Conservation (phyloP, 1,284 basidiomycete genomes). For the Apiotrichum mycotoxinovorans region DNA sequence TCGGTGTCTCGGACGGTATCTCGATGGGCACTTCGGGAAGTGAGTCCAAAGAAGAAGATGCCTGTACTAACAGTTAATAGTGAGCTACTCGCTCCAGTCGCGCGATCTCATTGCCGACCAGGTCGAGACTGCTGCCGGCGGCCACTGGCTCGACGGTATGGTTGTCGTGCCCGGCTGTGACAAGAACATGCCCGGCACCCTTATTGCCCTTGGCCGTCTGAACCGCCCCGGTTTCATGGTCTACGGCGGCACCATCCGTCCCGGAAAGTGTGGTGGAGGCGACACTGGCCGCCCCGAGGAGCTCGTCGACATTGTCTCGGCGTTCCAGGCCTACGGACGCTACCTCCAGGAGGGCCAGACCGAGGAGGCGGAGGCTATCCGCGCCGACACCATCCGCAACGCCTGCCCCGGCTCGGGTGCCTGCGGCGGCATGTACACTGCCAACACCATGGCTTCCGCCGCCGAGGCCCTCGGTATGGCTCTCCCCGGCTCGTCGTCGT, state of each 20-base stretch:
- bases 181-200: conserved; percentile 95
- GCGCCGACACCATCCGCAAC: conserved; percentile 80
- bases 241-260: conserved; percentile 89
- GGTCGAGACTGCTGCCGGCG: conserved; percentile 93
- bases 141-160: conserved; percentile 98
- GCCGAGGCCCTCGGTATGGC: conserved; percentile 91
- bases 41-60: conserved; percentile 18
- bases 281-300: conserved; percentile 44
- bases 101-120: conserved; percentile 95
- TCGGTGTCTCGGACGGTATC: conserved; percentile 96
- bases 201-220: conserved; percentile 87
- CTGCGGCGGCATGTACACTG: conserved; percentile 91
- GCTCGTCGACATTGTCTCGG: conserved; percentile 85
- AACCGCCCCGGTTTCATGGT: conserved; percentile 96
- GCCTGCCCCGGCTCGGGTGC: conserved; percentile 93
- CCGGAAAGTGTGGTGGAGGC: conserved; percentile 73
- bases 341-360: conserved; percentile 86
- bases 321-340: conserved; percentile 92
- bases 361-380: conserved; percentile 69
- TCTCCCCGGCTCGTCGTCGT: conserved; percentile 92
- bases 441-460: conserved; percentile 93
- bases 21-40: conserved; percentile 89
- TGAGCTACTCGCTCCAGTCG: conserved; percentile 93
- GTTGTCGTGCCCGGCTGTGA: conserved; percentile 94
- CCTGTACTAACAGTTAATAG: conserved; percentile 16